Evolutionary conservation across 176 grass and related monocot species (phyloP), one percentile per base, ranked within the genome.

Genomic region (Aegilops speltoides): DNA sequence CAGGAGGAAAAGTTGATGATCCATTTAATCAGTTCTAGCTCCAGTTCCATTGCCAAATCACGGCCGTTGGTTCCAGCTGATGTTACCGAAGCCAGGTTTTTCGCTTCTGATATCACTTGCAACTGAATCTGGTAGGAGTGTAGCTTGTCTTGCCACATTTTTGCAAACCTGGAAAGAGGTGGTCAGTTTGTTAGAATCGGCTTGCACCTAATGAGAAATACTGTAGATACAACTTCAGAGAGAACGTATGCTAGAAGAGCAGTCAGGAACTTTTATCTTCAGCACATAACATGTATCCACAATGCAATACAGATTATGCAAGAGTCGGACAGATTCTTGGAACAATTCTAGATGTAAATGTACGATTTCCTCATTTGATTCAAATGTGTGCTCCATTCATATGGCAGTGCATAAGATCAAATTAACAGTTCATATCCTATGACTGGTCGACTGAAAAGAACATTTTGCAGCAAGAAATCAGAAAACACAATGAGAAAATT

Each of bases 11-110:
- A 94, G 65, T 88, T 93, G 85, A 92, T 73, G 11, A 86, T 91
- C 88, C 92, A 99, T 87, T 99, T 99, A n/a, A 93, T 94, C 79
- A 96, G 61, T 34, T 99, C 97, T 24, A 97, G 52, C 74, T 99
- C 97, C 52, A 99, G 87, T 62, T 94, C 90, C 83, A 91, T 77
- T 7, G 73, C 82, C 16, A 91, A 68, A 68, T 77, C 84, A 45
- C 2, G 40, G 66, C 81, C 50, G 57, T 79, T 50, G 13, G 5
- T 93, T 82, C 78, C 88, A 62, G 72, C 54, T 5, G 85, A 91
- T 50, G 80, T 61, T 7, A 82, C 76, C 6, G 89, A 90, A 63
- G 86, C 82, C 25, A 97, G 41, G 77, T 85, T 91, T 85, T 93
- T 88, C 38, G 83, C 83, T 88, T 86, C 85, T 84, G 87, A 85